Conservation (phyloP, 208 protist species). For the Tritrichomonas musculus region DNA sequence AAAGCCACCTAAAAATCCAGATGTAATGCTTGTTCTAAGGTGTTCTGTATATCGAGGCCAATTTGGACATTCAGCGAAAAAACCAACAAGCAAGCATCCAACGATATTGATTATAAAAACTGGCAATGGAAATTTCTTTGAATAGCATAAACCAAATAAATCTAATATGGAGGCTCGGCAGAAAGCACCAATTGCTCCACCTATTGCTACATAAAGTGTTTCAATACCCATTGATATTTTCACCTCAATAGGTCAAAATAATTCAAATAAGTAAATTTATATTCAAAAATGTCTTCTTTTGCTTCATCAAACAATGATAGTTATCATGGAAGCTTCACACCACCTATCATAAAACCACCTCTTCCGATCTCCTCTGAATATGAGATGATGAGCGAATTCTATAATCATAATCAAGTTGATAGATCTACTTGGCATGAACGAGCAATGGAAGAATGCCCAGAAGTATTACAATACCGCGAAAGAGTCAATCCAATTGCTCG, state of each 20-base stretch:
- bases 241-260: too few species aligned
- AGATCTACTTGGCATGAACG: background rate
- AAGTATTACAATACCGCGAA: background rate
- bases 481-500: background rate
- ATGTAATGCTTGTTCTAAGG: background rate
- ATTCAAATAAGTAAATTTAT: too few species aligned
- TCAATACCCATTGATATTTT: background rate
- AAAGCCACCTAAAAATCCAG: constrained; percentile 1
- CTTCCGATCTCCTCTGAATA: background rate
- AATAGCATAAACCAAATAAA: background rate
- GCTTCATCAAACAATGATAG: too few species aligned
- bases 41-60: background rate
- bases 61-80: background rate
- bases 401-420: background rate
- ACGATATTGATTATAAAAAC: background rate
- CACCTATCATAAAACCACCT: background rate
- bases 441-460: background rate
- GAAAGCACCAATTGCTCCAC: background rate
- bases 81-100: background rate
- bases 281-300: too few species aligned
- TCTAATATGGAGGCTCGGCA: background rate
- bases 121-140: constrained; percentile 21
- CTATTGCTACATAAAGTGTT: background rate
- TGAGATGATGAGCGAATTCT: background rate
- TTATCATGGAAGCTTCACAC: background rate